Base-by-base conservation (phyloP, 1,284 basidiomycete genomes). In the Austroboletus novae-zelandiae region DNA sequence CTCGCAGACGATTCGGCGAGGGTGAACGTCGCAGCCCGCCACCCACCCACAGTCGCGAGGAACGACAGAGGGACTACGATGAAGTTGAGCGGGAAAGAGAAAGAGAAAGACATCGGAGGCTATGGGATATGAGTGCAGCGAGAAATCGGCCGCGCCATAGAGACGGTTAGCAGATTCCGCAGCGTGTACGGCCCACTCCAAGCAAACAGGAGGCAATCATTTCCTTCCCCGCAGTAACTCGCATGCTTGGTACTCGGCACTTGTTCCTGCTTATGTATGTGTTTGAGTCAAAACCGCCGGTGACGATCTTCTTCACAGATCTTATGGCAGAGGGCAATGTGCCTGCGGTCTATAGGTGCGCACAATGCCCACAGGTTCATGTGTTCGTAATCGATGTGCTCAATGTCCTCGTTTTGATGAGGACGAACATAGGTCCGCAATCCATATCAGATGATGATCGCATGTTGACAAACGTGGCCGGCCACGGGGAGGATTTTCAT, bases 121-220 rank as follows among this genome's bases (percentile, higher is more conserved):
- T 77, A 41, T 82, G 81, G 81, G 75, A 81, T 46, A 60, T 65
- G 48, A 77, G 73, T 54, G 55, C 70, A 15, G 61, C 68, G 40
- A 72, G 77, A 54, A 62, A 75, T 32, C 53, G 51, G 17, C 52
- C 59, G 13, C 67, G 53, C n/a, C 39, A 52, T 43, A 61, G 55
- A 50, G 40, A 49, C 34, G 47, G 44, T 49, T 67, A 69, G 57
- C 18, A 18, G 31, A 43, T 31, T 39, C 18, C 20, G 17, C 44
- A 47, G 49, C 54, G 45, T 53, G 30, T 47, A 36, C 29, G 27
- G 17, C 46, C 50, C 43, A 34, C 13, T 49, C 37, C 32, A 46
- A 51, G 41, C 39, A n/a, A 45, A 47, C 32, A 55, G 34, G 20
- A 45, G 37, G 44, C 25, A 37, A 45, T 45, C 32, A 35, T 50